phyloP scores from a whole-genome alignment of 2,329 filamentous ascomycete species.

The Aspergillus persii region DNA sequence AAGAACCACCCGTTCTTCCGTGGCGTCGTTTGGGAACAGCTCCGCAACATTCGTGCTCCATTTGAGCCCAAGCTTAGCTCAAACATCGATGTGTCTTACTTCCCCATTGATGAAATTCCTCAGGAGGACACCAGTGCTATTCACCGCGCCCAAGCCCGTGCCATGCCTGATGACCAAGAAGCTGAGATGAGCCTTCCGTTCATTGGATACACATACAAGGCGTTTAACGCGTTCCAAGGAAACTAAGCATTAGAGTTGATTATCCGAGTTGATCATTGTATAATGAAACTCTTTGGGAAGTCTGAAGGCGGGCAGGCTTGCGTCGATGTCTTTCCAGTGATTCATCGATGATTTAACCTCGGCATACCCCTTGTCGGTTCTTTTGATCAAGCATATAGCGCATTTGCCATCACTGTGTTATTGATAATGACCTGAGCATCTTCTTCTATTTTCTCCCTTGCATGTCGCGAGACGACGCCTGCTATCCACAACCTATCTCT shows the following conservation, averaged over 20 bases:
- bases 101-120: conserved; percentile 97
- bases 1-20: conserved; percentile 95
- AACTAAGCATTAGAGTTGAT: conserved; percentile 28
- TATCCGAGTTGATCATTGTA: conserved; percentile 18
- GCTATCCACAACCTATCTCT: conserved; percentile 15
- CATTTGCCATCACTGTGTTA: conserved; percentile 20
- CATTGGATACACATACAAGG: conserved; percentile 96
- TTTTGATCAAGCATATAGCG: conserved; percentile 38
- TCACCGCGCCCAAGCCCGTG: conserved; percentile 77
- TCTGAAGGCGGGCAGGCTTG: conserved; percentile 36
- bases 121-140: conserved; percentile 90
- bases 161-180: conserved; percentile 71
- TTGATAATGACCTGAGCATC: conserved; percentile 26
- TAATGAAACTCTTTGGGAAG: conserved; percentile 19
- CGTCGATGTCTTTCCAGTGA: conserved; percentile 22
- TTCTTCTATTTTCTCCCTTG: conserved; percentile 21
- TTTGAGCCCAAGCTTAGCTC: conserved; percentile 93
- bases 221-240: conserved; percentile 69
- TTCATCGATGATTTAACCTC: conserved; percentile 21
- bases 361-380: conserved; percentile 25
- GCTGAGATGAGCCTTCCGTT: conserved; percentile 96
- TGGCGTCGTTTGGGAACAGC: conserved; percentile 89
- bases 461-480: conserved; percentile 25
- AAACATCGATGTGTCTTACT: conserved; percentile 95
- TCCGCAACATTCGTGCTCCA: conserved; percentile 88